Conservation (phyloP, 352 stramenopile species). For the Pythium oligandrum region DNA sequence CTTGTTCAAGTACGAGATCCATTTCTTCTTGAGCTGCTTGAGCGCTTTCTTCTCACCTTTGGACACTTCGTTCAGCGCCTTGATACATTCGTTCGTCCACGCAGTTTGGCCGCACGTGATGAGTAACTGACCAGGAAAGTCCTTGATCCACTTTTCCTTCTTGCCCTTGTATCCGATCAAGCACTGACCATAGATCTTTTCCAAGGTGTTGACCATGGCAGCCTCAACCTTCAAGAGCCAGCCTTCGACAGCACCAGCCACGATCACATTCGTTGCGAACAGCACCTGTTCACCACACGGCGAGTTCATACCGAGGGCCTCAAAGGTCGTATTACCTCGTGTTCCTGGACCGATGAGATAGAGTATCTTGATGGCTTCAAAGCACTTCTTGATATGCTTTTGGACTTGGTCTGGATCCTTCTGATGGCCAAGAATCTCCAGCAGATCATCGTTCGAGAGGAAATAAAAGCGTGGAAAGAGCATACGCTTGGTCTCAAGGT, state of each 20-base stretch:
- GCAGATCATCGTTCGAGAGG: slow-evolving; percentile 83
- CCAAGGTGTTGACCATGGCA: slow-evolving; percentile 79
- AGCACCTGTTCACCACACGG: slow-evolving; percentile 84
- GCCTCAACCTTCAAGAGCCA: slow-evolving; percentile 85
- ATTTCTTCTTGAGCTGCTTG: slow-evolving; percentile 92
- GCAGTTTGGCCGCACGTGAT: slow-evolving; percentile 91
- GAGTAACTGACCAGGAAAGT: slow-evolving; percentile 89
- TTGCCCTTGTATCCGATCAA: slow-evolving; percentile 88
- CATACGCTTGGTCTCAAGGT: slow-evolving; percentile 86
- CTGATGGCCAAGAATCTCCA: slow-evolving; percentile 85
- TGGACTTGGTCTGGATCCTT: slow-evolving; percentile 88
- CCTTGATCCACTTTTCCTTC: slow-evolving; percentile 95
- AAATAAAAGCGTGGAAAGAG: slow-evolving; percentile 87
- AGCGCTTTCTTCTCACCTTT: slow-evolving; percentile 91
- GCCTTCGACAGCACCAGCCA: slow-evolving; percentile 88
- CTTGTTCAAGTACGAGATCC: slow-evolving; percentile 92
- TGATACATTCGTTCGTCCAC: slow-evolving; percentile 93
- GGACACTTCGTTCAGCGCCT: slow-evolving; percentile 87
- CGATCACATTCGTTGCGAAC: slow-evolving; percentile 83
- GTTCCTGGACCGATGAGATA: slow-evolving; percentile 55
- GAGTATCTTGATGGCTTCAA: slow-evolving; percentile 87
- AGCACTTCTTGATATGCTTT: slow-evolving; percentile 91
- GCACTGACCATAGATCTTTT: slow-evolving; percentile 84
- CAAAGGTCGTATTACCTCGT: slow-evolving; percentile 80
- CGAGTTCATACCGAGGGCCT: slow-evolving; percentile 87